A percentile compares a stretch with the other conserved stretches of the same genome.
These are phyloP conservation scores for Graphilbum ipis-grandicollis DNA, from an alignment of 2,329 filamentous ascomycete genomes.

Conservation along the genomic window DNA sequence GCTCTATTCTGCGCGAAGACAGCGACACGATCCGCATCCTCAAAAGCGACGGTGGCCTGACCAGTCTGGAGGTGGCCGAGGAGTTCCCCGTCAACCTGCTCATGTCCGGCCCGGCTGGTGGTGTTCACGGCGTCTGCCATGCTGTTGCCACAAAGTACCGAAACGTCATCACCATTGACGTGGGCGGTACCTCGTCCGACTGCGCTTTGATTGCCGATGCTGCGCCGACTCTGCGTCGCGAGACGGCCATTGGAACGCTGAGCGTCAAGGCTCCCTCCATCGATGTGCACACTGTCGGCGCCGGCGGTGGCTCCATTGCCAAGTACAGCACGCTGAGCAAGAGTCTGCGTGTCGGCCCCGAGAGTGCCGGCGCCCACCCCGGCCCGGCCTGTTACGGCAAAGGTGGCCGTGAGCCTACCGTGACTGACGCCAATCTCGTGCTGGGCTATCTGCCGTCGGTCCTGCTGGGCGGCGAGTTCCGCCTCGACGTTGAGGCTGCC, in stretches of 20 bases:
- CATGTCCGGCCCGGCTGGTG: constrained; percentile 30
- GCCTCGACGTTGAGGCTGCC: constrained; percentile 24
- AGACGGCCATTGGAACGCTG: constrained; percentile 24
- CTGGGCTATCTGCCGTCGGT: constrained; percentile 28
- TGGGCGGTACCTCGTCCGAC: constrained; percentile 32
- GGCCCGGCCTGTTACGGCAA: constrained; percentile 31
- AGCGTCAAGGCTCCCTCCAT: constrained; percentile 28
- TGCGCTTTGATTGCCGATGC: constrained; percentile 26
- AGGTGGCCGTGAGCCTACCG: constrained; percentile 25
- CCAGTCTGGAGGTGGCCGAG: constrained; percentile 23
- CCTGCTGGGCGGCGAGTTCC: constrained; percentile 26
- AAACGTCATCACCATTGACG: constrained; percentile 29
- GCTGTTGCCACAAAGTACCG: constrained; percentile 26
- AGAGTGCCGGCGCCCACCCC: constrained; percentile 28
- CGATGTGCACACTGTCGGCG: constrained; percentile 29
- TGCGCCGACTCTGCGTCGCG: constrained; percentile 23
- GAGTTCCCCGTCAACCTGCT: constrained; percentile 28
- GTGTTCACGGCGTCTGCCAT: constrained; percentile 28
- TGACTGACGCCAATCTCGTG: constrained; percentile 29
- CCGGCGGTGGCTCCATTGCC: constrained; percentile 30
- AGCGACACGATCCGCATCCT: constrained; percentile 27
- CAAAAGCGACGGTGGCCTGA: constrained; percentile 30
- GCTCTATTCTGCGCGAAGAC: constrained; percentile 20
- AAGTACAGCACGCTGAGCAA: constrained; percentile 27
- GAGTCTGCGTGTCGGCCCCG: constrained; percentile 30